Evolutionary conservation across 306 rosid genomes (phyloP), one percentile per base, ranked within the genome.

Genomic region (Clitoria ternatea): DNA sequence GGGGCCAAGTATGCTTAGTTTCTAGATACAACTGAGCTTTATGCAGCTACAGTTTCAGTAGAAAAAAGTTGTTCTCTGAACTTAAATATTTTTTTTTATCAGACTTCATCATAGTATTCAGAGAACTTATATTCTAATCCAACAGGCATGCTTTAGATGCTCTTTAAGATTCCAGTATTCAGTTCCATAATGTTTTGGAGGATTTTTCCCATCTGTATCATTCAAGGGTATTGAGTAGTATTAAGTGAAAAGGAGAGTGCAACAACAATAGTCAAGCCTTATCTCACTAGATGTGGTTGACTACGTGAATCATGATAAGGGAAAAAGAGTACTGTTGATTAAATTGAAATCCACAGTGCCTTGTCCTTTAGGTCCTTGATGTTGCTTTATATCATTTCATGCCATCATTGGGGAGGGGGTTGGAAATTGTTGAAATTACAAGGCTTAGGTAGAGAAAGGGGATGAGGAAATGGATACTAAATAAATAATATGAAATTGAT

Each of bases 361-460:
- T 48, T 67, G 32, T 20, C 20, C 52, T 30, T 5, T 56, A 45
- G 47, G 69, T 66, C 23, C 7, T 35, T 61, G 15, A 17, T 62
- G 48, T 45, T 56, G 61, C 81, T 33, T 49, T 27, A 15, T 27
- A 52, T n/a, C 62, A 50, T 50, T 52, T 33, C 24, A 68, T 47
- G 45, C 29, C 39, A 30, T 43, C 14, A 1, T 33, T 43, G 14
- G 39, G 35, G 17, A 33, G 13, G 13, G 13, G 36, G 36, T 35
- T 22, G 50, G 62, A 50, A 22, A 66, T 6, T 24, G 35, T 24
- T 24, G 17, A 12, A 53, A 24, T 53, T 24, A 53, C 24, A 23
- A 18, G 33, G 60, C 24, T 49, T 20, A 24, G 8, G 18, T 12
- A 10, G 18, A 19, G 27, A 20, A 11, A 53, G 18, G 6, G 6